Conservation (phyloP, 106 monocot genomes). For the Dioscorea alata region DNA sequence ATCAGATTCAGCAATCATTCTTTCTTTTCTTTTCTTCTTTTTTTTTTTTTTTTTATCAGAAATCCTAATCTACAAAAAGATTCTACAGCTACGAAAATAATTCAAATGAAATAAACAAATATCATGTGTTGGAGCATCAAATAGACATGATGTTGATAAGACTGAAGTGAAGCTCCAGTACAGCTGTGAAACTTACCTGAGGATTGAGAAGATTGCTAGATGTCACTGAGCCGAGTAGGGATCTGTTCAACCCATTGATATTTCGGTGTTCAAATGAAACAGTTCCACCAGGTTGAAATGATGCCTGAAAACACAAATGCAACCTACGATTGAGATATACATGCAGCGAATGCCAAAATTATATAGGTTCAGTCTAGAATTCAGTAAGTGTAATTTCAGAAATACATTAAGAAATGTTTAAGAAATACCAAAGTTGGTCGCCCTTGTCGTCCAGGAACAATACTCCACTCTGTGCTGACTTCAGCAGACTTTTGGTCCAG, state of each 20-base stretch:
- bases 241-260: constrained; percentile 92
- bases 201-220: constrained; percentile 95
- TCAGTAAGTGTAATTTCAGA: background rate
- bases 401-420: background rate
- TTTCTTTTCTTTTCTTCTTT: too few species aligned
- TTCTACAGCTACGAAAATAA: too few species aligned
- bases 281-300: constrained; percentile 93
- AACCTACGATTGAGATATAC: background rate
- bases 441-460: constrained; percentile 84
- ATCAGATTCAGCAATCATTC: too few species aligned
- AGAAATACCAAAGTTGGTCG: constrained; percentile 71
- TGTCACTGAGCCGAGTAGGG: constrained; percentile 78
- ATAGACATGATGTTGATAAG: too few species aligned
- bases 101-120: too few species aligned
- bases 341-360: background rate
- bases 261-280: constrained; percentile 92
- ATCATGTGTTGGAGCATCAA: too few species aligned
- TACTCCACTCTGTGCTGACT: constrained; percentile 95
- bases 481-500: constrained; percentile 88
- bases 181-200: constrained; percentile 37
- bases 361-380: too few species aligned
- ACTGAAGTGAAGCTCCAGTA: too few species aligned
- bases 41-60: too few species aligned
- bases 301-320: constrained; percentile 52
- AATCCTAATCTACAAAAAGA: too few species aligned